Conservation (phyloP, 805 yeast species). For the Ogataea saltuana region DNA sequence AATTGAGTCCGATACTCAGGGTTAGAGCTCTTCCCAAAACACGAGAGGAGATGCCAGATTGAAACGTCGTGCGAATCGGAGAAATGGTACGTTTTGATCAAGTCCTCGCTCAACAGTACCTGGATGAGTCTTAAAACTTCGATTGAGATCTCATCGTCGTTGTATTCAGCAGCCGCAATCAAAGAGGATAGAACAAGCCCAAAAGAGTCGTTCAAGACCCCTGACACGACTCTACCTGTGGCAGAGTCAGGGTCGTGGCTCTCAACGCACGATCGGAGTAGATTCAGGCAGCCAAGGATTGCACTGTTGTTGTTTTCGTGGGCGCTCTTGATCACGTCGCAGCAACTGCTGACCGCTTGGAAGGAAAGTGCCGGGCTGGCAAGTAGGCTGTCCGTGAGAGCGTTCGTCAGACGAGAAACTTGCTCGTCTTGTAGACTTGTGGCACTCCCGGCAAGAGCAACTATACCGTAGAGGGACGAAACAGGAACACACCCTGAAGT, state of each 20-base stretch:
- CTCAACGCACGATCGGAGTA: slow-evolving; percentile 17
- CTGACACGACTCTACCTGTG: slow-evolving; percentile 15
- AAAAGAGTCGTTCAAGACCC: slow-evolving; percentile 20
- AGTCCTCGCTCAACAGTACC: not conserved
- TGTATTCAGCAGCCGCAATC: slow-evolving; percentile 10
- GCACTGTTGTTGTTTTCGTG: slow-evolving; percentile 14
- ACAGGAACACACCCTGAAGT: slow-evolving; percentile 21
- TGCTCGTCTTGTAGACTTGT: slow-evolving; percentile 13
- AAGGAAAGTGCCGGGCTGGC: slow-evolving; percentile 13
- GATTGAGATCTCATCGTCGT: slow-evolving; percentile 12
- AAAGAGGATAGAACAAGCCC: slow-evolving; percentile 19
- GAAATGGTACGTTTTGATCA: slow-evolving; percentile 11
- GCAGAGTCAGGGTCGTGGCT: not conserved
- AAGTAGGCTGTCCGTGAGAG: slow-evolving; percentile 18
- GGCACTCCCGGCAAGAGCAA: slow-evolving; percentile 21
- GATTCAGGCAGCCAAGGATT: slow-evolving; percentile 24
- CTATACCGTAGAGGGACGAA: slow-evolving; percentile 10
- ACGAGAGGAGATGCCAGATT: slow-evolving; percentile 19
- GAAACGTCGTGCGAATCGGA: slow-evolving; percentile 7
- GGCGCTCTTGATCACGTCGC: slow-evolving; percentile 23
- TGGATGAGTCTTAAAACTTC: slow-evolving; percentile 12
- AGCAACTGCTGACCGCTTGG: slow-evolving; percentile 15
- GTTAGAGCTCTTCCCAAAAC: not conserved
- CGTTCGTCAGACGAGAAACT: slow-evolving; percentile 9
- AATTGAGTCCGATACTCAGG: not conserved